Base-by-base conservation (phyloP, 768 basidiomycete genomes). In the Podaxis mareebaensis region DNA sequence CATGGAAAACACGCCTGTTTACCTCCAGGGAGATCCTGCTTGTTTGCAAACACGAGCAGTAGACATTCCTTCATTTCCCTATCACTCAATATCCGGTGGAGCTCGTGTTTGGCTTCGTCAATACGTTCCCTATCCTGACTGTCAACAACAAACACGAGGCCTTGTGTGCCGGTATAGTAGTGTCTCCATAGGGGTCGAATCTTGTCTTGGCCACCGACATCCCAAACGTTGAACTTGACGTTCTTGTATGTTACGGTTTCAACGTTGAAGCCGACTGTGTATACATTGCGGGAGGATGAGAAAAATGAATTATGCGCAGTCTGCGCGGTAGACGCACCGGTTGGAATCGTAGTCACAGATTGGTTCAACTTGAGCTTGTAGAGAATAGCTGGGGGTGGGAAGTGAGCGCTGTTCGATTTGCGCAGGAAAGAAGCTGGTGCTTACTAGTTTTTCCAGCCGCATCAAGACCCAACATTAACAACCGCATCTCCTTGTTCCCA, bases 191-290 rank as follows among this genome's bases (percentile, higher is more conserved):
- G 82, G 26, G 96, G 96, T 56, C 96, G 85, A 72, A 99, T 99
- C 85, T 99, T 99, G 82, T 99, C 96, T 79, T 99, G 96, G n/a
- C 96, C 96, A 70, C 96, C 96, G 44, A 99, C 96, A 73, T 97
- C 95, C 94, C 95, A 92, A 6, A 93, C 90, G 68, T 93, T 94
- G 81, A 94, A 95, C 74, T 93, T 93, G 72, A 94, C 95, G 66
- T 99, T 98, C 85, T 97, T 97, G 80, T 99, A 99, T 53, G 95
- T 97, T 58, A 99, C 96, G 3, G 96, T 99, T 78, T 99, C 96
- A 64, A 99, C 96, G 72, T 99, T 99, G 86, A 99, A 99, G 24
- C 96, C 96, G 73, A 97, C 95, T 94, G 63, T 40, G 49, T 56
- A 33, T 42, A 13, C 13, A 58, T 55, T 30, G 40, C n/a, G 51